Conservation (phyloP, 2,329 filamentous ascomycete genomes). For the Aureobasidium mangrovei region DNA sequence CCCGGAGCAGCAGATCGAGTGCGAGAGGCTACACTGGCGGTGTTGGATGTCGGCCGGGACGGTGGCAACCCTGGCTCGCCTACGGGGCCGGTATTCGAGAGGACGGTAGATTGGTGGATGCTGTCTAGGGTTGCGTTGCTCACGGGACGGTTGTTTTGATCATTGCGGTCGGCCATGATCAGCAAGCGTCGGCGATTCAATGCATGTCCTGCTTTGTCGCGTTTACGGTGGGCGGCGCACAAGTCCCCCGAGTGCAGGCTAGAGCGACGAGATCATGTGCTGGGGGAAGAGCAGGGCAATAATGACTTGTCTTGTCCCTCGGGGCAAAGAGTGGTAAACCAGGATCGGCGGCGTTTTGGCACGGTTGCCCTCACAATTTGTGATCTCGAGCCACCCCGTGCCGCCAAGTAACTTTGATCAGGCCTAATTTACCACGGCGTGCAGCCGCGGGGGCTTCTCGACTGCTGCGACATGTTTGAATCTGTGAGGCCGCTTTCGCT, state of each 20-base stretch:
- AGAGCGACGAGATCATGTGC: background rate
- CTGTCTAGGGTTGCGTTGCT: background rate
- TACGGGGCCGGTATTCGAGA: constrained; percentile 35
- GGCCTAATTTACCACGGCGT: background rate
- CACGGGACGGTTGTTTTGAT: background rate
- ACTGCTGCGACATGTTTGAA: too few relatives aligned
- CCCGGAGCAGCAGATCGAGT: constrained; percentile 10
- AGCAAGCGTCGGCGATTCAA: constrained; percentile 8
- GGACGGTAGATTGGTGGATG: constrained; percentile 15
- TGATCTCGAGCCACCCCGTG: background rate
- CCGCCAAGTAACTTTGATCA: background rate
- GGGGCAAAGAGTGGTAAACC: background rate
- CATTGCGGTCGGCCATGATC: constrained; percentile 6
- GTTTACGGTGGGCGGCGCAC: background rate
- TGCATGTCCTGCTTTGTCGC: constrained; percentile 5
- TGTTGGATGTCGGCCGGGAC: constrained; percentile 36
- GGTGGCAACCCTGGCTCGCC: constrained; percentile 42
- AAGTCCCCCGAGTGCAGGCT: background rate
- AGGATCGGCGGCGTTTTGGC: constrained; percentile 6
- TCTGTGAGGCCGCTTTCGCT: too few relatives aligned
- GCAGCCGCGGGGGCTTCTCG: too few relatives aligned
- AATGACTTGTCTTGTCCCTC: background rate
- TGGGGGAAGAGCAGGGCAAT: background rate
- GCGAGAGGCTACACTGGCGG: constrained; percentile 22
- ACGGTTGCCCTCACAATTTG: too few relatives aligned